Conservation (phyloP, 1,139 yeast genomes). For the Yamadazyma taylorii region DNA sequence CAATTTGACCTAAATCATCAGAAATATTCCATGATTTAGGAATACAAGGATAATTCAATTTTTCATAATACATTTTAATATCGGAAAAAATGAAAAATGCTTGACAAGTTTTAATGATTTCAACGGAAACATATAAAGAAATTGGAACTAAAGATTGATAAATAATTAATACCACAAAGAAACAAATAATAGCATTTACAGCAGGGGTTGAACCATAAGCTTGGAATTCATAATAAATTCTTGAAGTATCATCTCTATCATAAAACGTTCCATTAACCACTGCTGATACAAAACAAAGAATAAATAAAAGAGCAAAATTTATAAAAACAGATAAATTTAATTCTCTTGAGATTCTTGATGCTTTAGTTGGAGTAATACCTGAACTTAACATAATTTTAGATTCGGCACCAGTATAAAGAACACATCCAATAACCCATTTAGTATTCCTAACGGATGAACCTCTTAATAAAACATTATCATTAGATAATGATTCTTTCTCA, state of each 20-base stretch:
- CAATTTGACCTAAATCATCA: constrained; percentile 96
- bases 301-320: constrained; percentile 72
- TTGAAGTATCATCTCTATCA: constrained; percentile 49
- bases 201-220: constrained; percentile 57
- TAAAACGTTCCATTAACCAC: constrained; percentile 80
- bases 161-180: constrained; percentile 85
- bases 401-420: constrained; percentile 85
- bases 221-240: constrained; percentile 65
- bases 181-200: constrained; percentile 77
- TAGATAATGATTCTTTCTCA: constrained; percentile 72
- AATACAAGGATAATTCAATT: constrained; percentile 88
- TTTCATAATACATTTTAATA: constrained; percentile 79
- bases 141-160: constrained; percentile 94
- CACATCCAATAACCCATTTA: constrained; percentile 90
- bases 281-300: constrained; percentile 82
- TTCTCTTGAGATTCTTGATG: constrained; percentile 79
- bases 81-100: constrained; percentile 93
- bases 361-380: constrained; percentile 89
- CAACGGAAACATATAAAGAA: constrained; percentile 90
- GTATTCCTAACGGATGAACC: constrained; percentile 94
- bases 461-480: constrained; percentile 79
- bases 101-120: constrained; percentile 90
- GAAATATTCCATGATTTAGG: constrained; percentile 98
- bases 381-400: constrained; percentile 92
- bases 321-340: constrained; percentile 78